Percentiles rank a stretch among this genome's conserved stretches.
phyloP scores from a whole-genome alignment of 2,329 filamentous ascomycete genomes.

The Xylaria sp. region DNA sequence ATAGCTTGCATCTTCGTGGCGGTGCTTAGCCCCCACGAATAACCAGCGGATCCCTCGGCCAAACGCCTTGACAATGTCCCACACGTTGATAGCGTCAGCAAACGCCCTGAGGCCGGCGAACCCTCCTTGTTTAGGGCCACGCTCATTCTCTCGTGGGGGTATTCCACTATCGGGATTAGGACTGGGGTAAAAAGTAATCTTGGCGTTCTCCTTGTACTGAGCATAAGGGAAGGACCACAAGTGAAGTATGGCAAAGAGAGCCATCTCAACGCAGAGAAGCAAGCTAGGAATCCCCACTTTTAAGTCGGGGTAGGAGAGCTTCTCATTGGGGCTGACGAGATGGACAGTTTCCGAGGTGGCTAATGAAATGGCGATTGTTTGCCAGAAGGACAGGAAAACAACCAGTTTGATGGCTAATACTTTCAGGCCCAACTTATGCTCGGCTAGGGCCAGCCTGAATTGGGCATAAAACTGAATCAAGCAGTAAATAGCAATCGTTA shows the following conservation, averaged over 20 bases:
- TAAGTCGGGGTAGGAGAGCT: constrained; percentile 74
- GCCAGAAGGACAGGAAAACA: constrained; percentile 92
- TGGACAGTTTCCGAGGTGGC: constrained; percentile 61
- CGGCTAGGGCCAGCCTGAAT: constrained; percentile 68
- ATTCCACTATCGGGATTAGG: constrained; percentile 49
- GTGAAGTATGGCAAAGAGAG: constrained; percentile 77
- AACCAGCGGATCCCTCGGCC: constrained; percentile 81
- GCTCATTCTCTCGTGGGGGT: constrained; percentile 50
- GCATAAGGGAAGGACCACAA: constrained; percentile 82
- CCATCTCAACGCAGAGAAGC: constrained; percentile 84
- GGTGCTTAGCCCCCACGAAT: constrained; percentile 71
- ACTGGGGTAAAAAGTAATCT: constrained; percentile 53
- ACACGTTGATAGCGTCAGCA: constrained; percentile 75
- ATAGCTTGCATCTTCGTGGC: constrained; percentile 61
- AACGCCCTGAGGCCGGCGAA: constrained; percentile 69
- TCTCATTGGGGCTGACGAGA: constrained; percentile 64
- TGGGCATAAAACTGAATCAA: constrained; percentile 87
- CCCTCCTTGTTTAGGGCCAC: constrained; percentile 65
- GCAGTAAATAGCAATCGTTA: constrained; percentile 87
- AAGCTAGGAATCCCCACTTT: constrained; percentile 81
- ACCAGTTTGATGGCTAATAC: constrained; percentile 87
- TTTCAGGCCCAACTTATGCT: constrained; percentile 78
- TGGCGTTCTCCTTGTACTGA: constrained; percentile 63
- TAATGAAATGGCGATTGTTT: constrained; percentile 60
- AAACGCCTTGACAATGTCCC: constrained; percentile 82